Base-by-base conservation (phyloP, 2,329 filamentous ascomycete genomes). In the Colletotrichum cuscutae region DNA sequence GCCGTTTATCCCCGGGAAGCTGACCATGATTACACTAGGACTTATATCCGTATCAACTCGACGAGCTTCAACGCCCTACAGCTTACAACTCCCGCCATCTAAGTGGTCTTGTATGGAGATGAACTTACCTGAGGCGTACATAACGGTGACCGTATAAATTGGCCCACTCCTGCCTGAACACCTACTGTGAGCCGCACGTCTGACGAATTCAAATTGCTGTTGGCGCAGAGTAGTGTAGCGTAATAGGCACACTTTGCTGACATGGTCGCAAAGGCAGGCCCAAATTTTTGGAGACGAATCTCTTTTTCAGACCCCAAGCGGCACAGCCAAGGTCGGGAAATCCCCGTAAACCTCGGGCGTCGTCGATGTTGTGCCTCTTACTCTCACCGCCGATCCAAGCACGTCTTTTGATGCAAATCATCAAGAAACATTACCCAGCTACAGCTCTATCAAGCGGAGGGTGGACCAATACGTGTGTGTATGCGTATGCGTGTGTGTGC, bases 151-250 rank as follows among this genome's bases (percentile, higher is more conserved):
- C 19, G 42, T 19, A 49, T 19, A 49, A 22, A 22, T 0, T 19
- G 19, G 42, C 42, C 42, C 42, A 49, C 42, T 49, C 42, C 42
- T 49, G 19, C 19, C 42, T 19, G 42, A 49, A 49, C 19, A 8
- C 19, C 19, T n/a, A 35, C 19, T 3, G 19, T 49, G 42, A 49
- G 22, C 42, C 19, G 5, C 19, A 22, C 42, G 15, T 15, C 37
- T 42, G 37, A 42, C 37, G 19, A n/a, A 49, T 9, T 9, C 42
- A 49, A 8, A 49, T 49, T 22, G 26, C 3, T 49, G 42, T 22
- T 49, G 42, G 42, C 42, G 42, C 19, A 22, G 42, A 49, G 4
- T 11, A 65, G 58, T 59, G 54, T 70, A 65, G 58, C 67, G 30
- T 65, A 59, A 65, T 59, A 19, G 37, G 26, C 53, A 49, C 60